These are phyloP conservation scores for Acidomyces sp. DNA, from an alignment of 495 filamentous ascomycete species.

Conservation along the genomic window DNA sequence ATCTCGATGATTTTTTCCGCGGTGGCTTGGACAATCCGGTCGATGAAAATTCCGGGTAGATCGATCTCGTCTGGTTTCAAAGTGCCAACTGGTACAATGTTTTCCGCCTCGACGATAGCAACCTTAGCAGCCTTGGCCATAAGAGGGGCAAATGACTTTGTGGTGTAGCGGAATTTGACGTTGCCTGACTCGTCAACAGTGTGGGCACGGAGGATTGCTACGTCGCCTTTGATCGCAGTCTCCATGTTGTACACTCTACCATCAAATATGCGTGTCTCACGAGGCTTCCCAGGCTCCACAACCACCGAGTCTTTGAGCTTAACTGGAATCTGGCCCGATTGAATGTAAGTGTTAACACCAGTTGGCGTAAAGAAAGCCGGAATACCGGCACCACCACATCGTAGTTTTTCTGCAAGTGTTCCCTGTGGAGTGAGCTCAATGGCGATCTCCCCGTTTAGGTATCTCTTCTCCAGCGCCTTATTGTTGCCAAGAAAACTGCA, in stretches of 20 bases:
- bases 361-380: constrained; percentile 56
- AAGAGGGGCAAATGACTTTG: constrained; percentile 43
- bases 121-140: constrained; percentile 52
- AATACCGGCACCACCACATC: constrained; percentile 52
- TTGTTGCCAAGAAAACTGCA: constrained; percentile 50
- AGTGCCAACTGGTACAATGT: constrained; percentile 48
- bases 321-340: constrained; percentile 47
- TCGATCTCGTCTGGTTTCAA: constrained; percentile 46
- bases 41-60: constrained; percentile 50
- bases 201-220: constrained; percentile 49
- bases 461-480: constrained; percentile 51
- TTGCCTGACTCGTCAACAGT: constrained; percentile 55
- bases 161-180: constrained; percentile 51
- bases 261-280: constrained; percentile 47
- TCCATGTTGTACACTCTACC: constrained; percentile 50
- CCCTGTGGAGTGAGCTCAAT: constrained; percentile 55
- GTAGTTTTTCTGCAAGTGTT: constrained; percentile 48
- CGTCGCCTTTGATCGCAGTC: constrained; percentile 47
- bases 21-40: constrained; percentile 48
- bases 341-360: constrained; percentile 46
- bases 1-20: constrained; percentile 44
- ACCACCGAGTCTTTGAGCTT: constrained; percentile 38
- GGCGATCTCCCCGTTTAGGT: constrained; percentile 46
- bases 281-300: constrained; percentile 39
- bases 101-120: constrained; percentile 55